A percentile compares a stretch with the other conserved stretches of the same genome.
Evolutionary conservation across 2,329 filamentous ascomycete genomes (phyloP).

Genomic region (Albophoma yamanashiensis): DNA sequence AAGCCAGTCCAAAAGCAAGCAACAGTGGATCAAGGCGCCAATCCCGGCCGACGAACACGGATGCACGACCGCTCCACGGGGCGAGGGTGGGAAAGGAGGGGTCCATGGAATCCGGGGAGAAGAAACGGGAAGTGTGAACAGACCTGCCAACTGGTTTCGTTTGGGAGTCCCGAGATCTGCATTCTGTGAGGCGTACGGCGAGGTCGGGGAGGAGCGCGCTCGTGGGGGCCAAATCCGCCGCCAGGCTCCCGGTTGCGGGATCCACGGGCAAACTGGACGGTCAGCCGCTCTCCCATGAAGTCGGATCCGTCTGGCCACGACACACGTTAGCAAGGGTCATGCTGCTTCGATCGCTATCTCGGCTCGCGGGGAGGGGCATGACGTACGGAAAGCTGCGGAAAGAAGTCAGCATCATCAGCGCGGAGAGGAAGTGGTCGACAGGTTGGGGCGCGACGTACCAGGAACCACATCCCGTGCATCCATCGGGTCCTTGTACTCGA

Average conservation of each 20-base stretch:
- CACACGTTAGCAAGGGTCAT: constrained; percentile 2
- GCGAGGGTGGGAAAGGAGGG: constrained; percentile 14
- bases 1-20: constrained; percentile 11
- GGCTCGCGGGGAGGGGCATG: constrained; percentile 6
- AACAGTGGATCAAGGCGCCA: constrained; percentile 7
- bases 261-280: constrained; percentile 95
- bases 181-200: constrained; percentile 93
- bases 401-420: constrained; percentile 10
- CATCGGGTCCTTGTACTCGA: constrained; percentile 98
- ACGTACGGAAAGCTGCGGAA: constrained; percentile 50
- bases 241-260: constrained; percentile 44
- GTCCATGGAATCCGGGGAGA: constrained; percentile 34
- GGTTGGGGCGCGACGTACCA: constrained; percentile 47
- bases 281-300: constrained; percentile 95
- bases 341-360: background rate
- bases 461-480: constrained; percentile 97
- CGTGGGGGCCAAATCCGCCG: constrained; percentile 37
- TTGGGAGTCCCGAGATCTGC: constrained; percentile 93
- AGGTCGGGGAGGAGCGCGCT: constrained; percentile 59
- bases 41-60: constrained; percentile 10
- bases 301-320: constrained; percentile 72
- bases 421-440: background rate
- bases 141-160: constrained; percentile 99
- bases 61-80: constrained; percentile 18
- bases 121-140: constrained; percentile 58